Evolutionary conservation across 371 early-diverging fungal species (phyloP), one percentile per base, ranked within the genome.

Genomic region (Mucor piriformis): DNA sequence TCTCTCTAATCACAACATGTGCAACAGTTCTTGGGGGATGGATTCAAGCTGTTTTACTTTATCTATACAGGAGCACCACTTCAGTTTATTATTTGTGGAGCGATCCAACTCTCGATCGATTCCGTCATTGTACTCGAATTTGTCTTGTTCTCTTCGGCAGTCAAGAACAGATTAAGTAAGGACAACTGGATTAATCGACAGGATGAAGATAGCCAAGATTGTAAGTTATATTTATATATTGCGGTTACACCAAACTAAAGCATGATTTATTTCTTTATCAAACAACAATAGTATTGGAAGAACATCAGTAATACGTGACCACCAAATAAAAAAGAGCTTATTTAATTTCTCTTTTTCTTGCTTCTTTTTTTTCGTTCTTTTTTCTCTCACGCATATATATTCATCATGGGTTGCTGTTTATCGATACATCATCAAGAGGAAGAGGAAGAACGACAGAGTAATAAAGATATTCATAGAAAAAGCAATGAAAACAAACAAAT

Each of bases 81-180:
- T n/a, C 87, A 88, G 56, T 88, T 88, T 40, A 64, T 83, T 40
- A 70, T 83, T 13, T 88, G 88, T 48, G 88, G 86, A 3, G 75
- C 80, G 7, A 67, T 88, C 52, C 87, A 88, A 52, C 69, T 88
- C 3, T 66, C 77, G 0, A 77, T 88, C n/a, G 88, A 88, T 49
- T 63, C 71, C 25, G 54, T 83, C 42, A 81, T 86, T 29, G 81
- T 87, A 3, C 29, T 68, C 1, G 84, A 85, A 63, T 79, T 77
- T 27, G 54, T 87, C 24, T 55, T 81, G 8, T 87, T 79, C 40
- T 81, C 83, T 46, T 16, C 59, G 15, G 48, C 23, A 43, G 34
- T 71, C 18, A 67, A 61, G 46, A 57, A 44, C 24, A 56, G 53
- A 52, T 29, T 57, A 12, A 40, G 34, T 21, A 55, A 54, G 6